Conservation (phyloP, 176 grass and related monocot genomes). For the Oryza glaberrima region DNA sequence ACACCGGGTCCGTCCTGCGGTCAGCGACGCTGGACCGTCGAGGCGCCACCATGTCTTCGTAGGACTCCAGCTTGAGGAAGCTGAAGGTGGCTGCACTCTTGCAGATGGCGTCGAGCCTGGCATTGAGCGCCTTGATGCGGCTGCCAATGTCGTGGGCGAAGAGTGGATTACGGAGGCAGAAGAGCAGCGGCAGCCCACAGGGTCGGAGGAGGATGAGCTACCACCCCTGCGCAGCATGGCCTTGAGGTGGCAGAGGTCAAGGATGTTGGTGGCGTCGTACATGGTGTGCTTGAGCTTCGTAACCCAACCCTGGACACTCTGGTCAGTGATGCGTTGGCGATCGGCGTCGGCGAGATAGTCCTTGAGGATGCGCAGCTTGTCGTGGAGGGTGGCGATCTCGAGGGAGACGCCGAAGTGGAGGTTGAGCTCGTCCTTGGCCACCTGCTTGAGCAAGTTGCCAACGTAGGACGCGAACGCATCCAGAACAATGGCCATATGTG, state of each 20-base stretch:
- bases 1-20: background rate
- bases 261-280: background rate
- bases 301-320: slow-evolving; percentile 24
- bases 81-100: background rate
- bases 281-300: slow-evolving; percentile 11
- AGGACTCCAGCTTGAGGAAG: slow-evolving; percentile 20
- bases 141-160: slow-evolving; percentile 13
- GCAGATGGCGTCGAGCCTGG: background rate
- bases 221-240: background rate
- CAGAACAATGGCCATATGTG: too few relatives aligned
- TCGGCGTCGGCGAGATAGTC: slow-evolving; percentile 27
- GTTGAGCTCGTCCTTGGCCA: background rate
- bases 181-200: background rate
- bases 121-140: slow-evolving; percentile 27
- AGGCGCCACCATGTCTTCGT: background rate
- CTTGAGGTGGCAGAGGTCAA: slow-evolving; percentile 31
- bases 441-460: background rate
- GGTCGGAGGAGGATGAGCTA: background rate
- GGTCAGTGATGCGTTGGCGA: background rate
- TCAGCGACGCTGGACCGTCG: too few relatives aligned
- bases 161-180: background rate
- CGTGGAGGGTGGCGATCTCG: background rate
- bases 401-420: background rate
- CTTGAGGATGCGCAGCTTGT: background rate
- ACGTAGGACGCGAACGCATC: too few relatives aligned